Conservation (phyloP, 208 protist genomes). For the Histomonas meleagridis region DNA sequence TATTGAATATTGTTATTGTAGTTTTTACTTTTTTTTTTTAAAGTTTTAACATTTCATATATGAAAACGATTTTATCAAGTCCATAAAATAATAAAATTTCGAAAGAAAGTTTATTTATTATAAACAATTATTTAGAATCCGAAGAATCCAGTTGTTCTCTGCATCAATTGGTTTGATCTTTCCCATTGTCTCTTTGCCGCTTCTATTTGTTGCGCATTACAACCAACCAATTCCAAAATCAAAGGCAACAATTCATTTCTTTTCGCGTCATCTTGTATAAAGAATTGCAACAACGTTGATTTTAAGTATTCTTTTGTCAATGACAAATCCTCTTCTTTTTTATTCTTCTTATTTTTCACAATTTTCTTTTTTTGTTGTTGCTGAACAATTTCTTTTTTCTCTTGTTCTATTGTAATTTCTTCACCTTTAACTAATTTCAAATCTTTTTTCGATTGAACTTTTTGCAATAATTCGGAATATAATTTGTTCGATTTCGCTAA, state of each 20-base stretch:
- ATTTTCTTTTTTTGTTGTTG: not conserved
- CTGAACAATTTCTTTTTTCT: not conserved
- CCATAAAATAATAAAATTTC: too few species aligned
- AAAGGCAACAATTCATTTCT: not conserved
- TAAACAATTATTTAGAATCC: too few species aligned
- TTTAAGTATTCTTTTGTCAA: not conserved
- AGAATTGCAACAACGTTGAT: not conserved
- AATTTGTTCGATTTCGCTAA: constrained; percentile 16
- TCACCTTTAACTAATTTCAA: not conserved
- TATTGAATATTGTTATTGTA: too few species aligned
- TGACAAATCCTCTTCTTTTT: not conserved
- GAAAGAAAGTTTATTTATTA: too few species aligned
- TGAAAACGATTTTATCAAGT: too few species aligned
- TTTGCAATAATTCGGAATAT: not conserved
- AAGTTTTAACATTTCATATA: too few species aligned
- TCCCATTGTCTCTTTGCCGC: not conserved
- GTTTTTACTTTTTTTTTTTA: too few species aligned
- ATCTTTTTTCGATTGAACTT: not conserved
- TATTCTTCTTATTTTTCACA: not conserved
- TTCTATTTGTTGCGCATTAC: not conserved
- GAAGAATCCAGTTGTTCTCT: not conserved
- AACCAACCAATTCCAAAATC: not conserved
- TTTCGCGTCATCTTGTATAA: not conserved
- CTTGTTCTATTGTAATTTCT: not conserved
- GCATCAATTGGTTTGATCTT: not conserved